Evolutionary conservation across 257 asterid genomes (phyloP).

Genomic region (Gentiana straminea): DNA sequence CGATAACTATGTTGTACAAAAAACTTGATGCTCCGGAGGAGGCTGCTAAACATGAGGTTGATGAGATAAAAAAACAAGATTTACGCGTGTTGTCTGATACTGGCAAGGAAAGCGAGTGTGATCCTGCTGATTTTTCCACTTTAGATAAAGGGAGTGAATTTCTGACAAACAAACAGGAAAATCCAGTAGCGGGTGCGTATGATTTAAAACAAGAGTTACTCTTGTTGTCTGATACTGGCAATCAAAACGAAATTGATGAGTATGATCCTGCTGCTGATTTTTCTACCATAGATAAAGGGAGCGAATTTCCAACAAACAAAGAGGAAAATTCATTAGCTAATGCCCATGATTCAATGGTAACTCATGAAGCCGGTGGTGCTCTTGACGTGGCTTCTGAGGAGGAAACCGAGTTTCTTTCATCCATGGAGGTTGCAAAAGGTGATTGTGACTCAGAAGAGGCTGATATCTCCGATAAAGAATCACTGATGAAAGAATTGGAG

Average conservation of each 20-base stretch:
- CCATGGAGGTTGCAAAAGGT: slow-evolving; percentile 12
- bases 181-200: slow-evolving; percentile 8
- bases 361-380: not conserved
- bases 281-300: no score
- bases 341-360: no score
- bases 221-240: slow-evolving; percentile 7
- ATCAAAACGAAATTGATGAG: slow-evolving; percentile 2
- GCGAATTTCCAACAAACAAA: slow-evolving; percentile 6
- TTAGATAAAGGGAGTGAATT: slow-evolving; percentile 27
- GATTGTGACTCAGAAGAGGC: not conserved
- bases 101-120: slow-evolving; percentile 31
- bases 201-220: not conserved
- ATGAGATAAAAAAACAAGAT: slow-evolving; percentile 20
- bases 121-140: slow-evolving; percentile 28
- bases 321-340: not conserved
- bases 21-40: slow-evolving; percentile 36
- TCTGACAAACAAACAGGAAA: slow-evolving; percentile 17
- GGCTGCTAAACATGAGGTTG: slow-evolving; percentile 19
- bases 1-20: slow-evolving; percentile 51
- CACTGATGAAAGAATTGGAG: slow-evolving; percentile 56
- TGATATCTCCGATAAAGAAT: slow-evolving; percentile 26
- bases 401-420: not conserved
- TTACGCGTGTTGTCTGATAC: slow-evolving; percentile 18
- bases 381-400: slow-evolving; percentile 11
- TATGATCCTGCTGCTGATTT: slow-evolving; percentile 8